phyloP scores from a whole-genome alignment of 2,329 filamentous ascomycete species.

The Aspergillus versicolor region DNA sequence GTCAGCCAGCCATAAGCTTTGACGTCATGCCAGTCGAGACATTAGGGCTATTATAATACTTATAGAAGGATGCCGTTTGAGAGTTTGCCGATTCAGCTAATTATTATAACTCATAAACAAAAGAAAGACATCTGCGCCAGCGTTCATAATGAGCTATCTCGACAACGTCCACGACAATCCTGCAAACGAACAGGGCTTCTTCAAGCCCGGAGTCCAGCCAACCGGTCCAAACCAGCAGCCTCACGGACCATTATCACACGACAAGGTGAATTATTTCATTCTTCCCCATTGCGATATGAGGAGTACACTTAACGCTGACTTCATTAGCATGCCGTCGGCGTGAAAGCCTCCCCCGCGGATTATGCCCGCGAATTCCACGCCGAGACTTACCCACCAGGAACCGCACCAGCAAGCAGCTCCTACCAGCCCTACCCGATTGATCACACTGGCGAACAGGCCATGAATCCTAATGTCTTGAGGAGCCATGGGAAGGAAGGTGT shows the following conservation, averaged over 20 bases:
- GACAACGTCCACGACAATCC: constrained; percentile 1
- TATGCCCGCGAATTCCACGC: constrained; percentile 66
- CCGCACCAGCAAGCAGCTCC: constrained; percentile 57
- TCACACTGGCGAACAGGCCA: constrained; percentile 39
- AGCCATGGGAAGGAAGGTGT: constrained; percentile 42
- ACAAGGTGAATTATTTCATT: background rate
- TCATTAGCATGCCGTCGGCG: constrained; percentile 62
- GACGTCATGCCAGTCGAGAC: constrained; percentile 8
- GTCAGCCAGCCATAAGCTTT: constrained; percentile 4
- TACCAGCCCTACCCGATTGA: constrained; percentile 45
- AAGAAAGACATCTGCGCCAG: background rate
- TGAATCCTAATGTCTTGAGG: constrained; percentile 41
- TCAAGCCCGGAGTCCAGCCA: constrained; percentile 2
- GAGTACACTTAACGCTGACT: background rate
- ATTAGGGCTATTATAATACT: background rate
- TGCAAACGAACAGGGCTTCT: background rate
- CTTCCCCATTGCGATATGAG: background rate
- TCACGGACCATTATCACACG: background rate
- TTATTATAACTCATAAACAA: background rate
- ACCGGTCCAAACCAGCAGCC: constrained; percentile 1
- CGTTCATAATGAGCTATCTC: background rate
- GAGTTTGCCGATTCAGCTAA: too few relatives aligned
- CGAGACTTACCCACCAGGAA: constrained; percentile 60
- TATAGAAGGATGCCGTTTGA: background rate
- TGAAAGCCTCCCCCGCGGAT: constrained; percentile 53